A percentile compares a stretch with the other conserved stretches of the same genome.
phyloP scores from a whole-genome alignment of 2,329 filamentous ascomycete species.

The Ceratocystis lukuohia region DNA sequence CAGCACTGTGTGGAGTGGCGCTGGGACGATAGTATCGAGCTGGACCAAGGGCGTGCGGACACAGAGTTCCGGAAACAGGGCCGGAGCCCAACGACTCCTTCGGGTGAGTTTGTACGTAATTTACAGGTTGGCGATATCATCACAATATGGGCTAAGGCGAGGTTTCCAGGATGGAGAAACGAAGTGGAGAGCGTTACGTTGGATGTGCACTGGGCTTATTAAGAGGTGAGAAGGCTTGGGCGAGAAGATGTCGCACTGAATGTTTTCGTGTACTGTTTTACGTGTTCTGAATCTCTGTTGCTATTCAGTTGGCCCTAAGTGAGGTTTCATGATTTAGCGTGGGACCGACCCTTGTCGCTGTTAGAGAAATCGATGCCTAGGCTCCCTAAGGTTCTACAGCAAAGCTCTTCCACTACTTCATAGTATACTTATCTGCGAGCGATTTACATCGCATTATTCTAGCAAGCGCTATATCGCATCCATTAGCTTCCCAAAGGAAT shows the following conservation, averaged over 20 bases:
- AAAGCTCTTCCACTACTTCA: no score
- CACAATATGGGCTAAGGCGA: conserved; percentile 47
- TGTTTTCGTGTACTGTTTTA: background rate
- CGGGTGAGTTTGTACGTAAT: conserved; percentile 42
- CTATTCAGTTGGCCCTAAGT: background rate
- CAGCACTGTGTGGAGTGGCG: conserved; percentile 42
- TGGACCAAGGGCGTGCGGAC: conserved; percentile 29
- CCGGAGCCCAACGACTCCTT: conserved; percentile 37
- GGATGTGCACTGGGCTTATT: conserved; percentile 43
- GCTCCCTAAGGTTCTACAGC: no score
- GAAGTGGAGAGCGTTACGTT: conserved; percentile 36
- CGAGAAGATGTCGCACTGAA: background rate
- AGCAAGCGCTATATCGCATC: no score
- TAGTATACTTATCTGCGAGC: no score
- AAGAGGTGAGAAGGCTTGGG: background rate
- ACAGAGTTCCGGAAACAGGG: conserved; percentile 31
- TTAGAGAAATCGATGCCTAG: no score
- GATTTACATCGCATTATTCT: no score
- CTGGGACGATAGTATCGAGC: conserved; percentile 35
- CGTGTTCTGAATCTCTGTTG: conserved; percentile 6
- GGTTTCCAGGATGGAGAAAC: conserved; percentile 44
- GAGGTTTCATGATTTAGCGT: no score
- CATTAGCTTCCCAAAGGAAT: no score
- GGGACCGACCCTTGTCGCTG: no score
- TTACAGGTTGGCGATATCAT: conserved; percentile 47